Base-by-base conservation (phyloP, 1,139 yeast genomes). In the Scheffersomyces illinoinensis region DNA sequence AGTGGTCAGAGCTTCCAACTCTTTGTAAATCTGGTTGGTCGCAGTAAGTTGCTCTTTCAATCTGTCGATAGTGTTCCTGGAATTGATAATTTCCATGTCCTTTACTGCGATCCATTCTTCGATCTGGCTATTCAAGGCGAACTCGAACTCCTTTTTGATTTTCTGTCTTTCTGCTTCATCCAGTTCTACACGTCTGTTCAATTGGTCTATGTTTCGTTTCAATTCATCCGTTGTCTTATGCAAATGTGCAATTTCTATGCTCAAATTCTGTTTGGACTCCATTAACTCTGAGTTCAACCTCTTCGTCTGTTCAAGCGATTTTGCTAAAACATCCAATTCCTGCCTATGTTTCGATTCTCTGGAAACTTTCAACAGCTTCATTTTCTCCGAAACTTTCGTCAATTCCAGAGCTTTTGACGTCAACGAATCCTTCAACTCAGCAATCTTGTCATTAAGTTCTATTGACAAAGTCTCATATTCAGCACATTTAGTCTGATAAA, bases 31-130 rank as follows among this genome's bases (percentile, higher is more conserved):
- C 33, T 56, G 48, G 3, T 50, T 54, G 43, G 56, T 52, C 2
- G 54, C 53, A 12, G 54, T 56, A 47, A 64, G 57, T 8, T 60
- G 53, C 39, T 26, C 33, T 5, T 55, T 51, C 39, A 53, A 24
- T n/a, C 53, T 51, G 1, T 57, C 54, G 14, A 63, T 53, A 7
- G 50, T 49, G 18, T 51, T 48, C 33, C 62, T 59, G 54, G 68
- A 61, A 26, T 56, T 56, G 26, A 65, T 59, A 50, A 71, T 69
- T 55, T 65, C 65, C 23, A 63, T 59, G 57, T 75, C 78, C 59
- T 72, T 69, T n/a, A 67, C 66, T 2, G 72, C 71, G 17, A 73
- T 65, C 50, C 74, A 60, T 49, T 62, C 66, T 60, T 78, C 81
- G 55, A 78, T 67, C 58, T 72, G 71, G 17, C 61, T 58, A 59